Base-by-base conservation (phyloP, 2,329 filamentous ascomycete species). In the Uncinocarpus reesii region DNA sequence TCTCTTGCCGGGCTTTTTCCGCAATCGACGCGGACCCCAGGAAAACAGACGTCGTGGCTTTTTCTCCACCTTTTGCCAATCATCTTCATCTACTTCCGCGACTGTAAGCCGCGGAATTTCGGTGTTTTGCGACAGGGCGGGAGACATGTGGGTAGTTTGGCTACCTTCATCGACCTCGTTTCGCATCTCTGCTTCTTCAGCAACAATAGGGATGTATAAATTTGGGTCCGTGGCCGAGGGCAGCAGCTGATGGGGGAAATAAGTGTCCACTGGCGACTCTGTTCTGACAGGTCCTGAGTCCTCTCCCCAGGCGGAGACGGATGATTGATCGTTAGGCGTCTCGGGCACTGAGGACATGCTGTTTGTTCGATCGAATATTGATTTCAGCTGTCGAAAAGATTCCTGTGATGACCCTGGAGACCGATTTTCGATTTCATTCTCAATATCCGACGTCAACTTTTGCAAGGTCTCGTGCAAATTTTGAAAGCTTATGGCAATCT, bases 311-410 rank as follows among this genome's bases (percentile, higher is more conserved):
- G 53, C 55, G 6, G 38, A 52, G 32, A 53, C 55, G 18, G 44
- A 52, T 37, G 45, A 23, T 36, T 53, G 37, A 51, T 56, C 28
- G 49, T 58, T 0, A 40, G 67, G 64, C 1, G 66, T 67, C n/a
- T 64, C 62, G 2, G 65, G 65, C 0, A 62, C 59, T 0, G 67
- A 72, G 1, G 68, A 70, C 2, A 66, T 68, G 54, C 69, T 71
- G 51, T 67, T 71, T 11, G 65, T 67, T 18, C 66, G 60, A 49
- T 73, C 70, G 55, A 73, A 73, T 6, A 73, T 68, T 2, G 70
- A 73, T 53, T 60, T 62, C 38, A 66, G 62, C 34, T 63, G 61
- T 31, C 60, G 60, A 20, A 60, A 47, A 2, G 55, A 60, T 32
- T 69, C 65, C 38, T 69, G 63, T 4, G 68, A 66, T 40, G 61